These are phyloP conservation scores for Wickerhamiella dianesei DNA, from an alignment of 805 yeast genomes.

Conservation along the genomic window DNA sequence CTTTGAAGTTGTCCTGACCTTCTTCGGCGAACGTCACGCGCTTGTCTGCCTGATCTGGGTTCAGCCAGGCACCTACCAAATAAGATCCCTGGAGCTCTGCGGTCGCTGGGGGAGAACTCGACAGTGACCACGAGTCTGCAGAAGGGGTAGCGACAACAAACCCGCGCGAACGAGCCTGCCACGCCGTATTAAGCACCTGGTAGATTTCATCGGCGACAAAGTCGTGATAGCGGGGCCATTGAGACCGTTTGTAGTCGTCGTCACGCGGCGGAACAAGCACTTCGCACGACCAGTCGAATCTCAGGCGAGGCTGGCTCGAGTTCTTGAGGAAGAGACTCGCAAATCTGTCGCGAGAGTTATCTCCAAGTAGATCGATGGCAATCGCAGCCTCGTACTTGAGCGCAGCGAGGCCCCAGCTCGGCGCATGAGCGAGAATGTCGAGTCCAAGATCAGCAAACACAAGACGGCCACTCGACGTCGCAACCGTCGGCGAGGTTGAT, in stretches of 20 bases:
- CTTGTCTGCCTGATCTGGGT: slow-evolving; percentile 64
- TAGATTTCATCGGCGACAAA: slow-evolving; percentile 1
- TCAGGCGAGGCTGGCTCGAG: slow-evolving; percentile 34
- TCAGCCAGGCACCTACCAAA: slow-evolving; percentile 49
- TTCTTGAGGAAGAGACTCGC: slow-evolving; percentile 59
- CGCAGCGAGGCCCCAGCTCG: slow-evolving; percentile 47
- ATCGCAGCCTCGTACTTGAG: slow-evolving; percentile 54
- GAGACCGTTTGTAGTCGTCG: neutral
- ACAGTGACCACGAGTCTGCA: slow-evolving; percentile 16
- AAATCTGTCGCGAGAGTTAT: slow-evolving; percentile 73
- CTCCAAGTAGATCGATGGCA: slow-evolving; percentile 57
- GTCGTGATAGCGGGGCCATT: neutral
- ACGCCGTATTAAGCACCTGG: slow-evolving; percentile 9
- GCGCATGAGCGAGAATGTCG: slow-evolving; percentile 71
- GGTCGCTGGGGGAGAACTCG: slow-evolving; percentile 11
- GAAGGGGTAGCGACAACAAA: slow-evolving; percentile 1
- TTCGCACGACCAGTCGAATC: slow-evolving; percentile 50
- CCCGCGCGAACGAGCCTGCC: slow-evolving; percentile 11
- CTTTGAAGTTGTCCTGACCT: slow-evolving; percentile 45
- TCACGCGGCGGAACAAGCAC: slow-evolving; percentile 20
- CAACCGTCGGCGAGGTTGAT: neutral
- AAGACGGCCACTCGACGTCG: slow-evolving; percentile 7
- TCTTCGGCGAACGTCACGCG: slow-evolving; percentile 76
- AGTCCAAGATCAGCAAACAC: slow-evolving; percentile 32
- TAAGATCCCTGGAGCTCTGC: slow-evolving; percentile 3